Conservation (phyloP, 2,329 filamentous ascomycete genomes). For the Periglandula ipomoeae region DNA sequence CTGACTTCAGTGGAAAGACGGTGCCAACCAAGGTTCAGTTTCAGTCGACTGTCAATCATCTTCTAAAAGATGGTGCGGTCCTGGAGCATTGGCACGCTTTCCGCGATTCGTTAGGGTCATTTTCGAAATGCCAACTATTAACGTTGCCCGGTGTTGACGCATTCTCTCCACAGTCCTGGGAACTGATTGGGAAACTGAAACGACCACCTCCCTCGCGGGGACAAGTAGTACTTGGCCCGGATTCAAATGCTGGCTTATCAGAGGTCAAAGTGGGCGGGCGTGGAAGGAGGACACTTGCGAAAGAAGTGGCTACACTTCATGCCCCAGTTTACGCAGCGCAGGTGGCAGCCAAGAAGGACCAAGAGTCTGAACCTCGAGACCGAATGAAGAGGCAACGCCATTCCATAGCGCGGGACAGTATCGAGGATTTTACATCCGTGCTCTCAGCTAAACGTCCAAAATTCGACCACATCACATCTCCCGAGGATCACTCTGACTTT, state of each 20-base stretch:
- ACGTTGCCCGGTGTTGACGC: constrained; percentile 32
- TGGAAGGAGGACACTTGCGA: constrained; percentile 23
- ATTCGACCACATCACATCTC: neutral
- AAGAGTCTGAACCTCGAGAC: constrained; percentile 14
- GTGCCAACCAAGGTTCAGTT: constrained; percentile 31
- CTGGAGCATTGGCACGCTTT: constrained; percentile 37
- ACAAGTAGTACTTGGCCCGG: neutral
- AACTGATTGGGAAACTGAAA: constrained; percentile 38
- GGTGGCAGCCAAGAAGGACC: constrained; percentile 22
- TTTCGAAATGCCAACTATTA: constrained; percentile 35
- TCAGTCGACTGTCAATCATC: constrained; percentile 27
- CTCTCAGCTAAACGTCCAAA: neutral
- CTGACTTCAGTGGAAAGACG: constrained; percentile 28
- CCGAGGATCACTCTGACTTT: neutral
- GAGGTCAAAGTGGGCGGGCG: constrained; percentile 20
- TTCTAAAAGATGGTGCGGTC: constrained; percentile 26
- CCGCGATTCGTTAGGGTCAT: constrained; percentile 29
- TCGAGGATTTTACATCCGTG: neutral
- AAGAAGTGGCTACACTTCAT: constrained; percentile 38
- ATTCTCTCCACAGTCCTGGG: constrained; percentile 30
- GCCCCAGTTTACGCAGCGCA: constrained; percentile 41
- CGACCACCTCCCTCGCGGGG: constrained; percentile 21
- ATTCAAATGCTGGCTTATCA: neutral
- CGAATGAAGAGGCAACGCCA: constrained; percentile 10
- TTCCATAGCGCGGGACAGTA: constrained; percentile 1